Evolutionary conservation across 139 green algal genomes (phyloP), one percentile per base, ranked within the genome.

Genomic region (Tetradesmus lagerheimii): DNA sequence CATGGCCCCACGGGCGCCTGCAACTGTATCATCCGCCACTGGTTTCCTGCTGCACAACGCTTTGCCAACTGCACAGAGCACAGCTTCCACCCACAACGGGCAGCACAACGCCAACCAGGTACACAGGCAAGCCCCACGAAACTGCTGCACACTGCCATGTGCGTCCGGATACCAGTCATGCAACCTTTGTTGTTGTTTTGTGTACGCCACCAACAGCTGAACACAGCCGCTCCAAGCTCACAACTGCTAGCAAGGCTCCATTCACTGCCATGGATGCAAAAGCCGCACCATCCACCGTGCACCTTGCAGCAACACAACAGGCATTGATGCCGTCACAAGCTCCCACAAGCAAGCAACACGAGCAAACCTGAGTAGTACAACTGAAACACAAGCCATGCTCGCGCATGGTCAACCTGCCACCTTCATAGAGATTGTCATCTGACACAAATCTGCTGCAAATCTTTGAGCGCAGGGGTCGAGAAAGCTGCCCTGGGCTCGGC

Each of bases 301-400:
- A 31, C 23, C 5, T n/a, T n/a, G 57, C 57, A 71, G n/a, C 23
- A 64, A 25, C 50, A 31, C 57, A n/a, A n/a, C 57, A 27, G 57
- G 57, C 57, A 31, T 0, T 27, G 57, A 71, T 31, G 25, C 57
- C 18, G n/a, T n/a, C n/a, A 71, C 1, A 6, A 11, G 4, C 57
- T 31, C 8, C 57, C 57, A 31, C 15, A 66, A 66, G 16, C 57
- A 71, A 71, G 57, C 16, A 31, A n/a, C 3, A 71, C 57, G 25
- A 71, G 57, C 57, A 71, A n/a, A 71, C 57, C 57, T 71, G 57
- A 23, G 57, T 71, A 71, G 57, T 71, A 71, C 57, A 71, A 71
- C 57, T 23, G n/a, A 71, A 31, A 71, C 50, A 64, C 15, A 71
- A 1, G 3, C 14, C 57, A 31, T 71, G 57, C 57, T 31, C 20